A percentile compares a stretch with the other conserved stretches of the same genome.
Conservation (phyloP, 176 grass and related monocot genomes). For the Tuctoria greenei region DNA sequence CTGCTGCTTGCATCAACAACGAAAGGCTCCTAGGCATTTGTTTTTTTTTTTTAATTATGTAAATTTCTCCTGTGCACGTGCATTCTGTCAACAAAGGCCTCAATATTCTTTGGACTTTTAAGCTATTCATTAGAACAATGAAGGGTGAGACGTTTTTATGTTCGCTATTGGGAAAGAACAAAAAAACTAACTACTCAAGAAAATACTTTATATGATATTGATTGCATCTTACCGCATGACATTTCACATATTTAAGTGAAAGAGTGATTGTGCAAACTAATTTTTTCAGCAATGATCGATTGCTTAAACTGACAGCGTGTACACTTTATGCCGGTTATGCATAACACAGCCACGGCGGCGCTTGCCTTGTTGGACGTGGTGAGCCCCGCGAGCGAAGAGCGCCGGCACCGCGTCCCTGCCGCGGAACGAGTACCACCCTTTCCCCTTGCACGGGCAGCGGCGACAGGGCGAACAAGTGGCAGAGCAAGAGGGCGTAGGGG, state of each 20-base stretch:
- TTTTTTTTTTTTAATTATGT: background rate
- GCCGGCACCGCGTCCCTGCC: slow-evolving; percentile 32
- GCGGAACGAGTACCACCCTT: slow-evolving; percentile 43
- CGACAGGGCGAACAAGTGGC: slow-evolving; percentile 38
- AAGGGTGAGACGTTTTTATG: background rate
- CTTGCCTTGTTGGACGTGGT: slow-evolving; percentile 35
- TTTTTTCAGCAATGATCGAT: background rate
- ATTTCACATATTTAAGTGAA: background rate
- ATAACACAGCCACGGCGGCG: no score
- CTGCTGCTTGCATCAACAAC: background rate
- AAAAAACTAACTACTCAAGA: background rate
- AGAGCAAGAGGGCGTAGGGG: slow-evolving; percentile 22
- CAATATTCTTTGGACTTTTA: background rate
- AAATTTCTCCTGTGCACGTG: background rate
- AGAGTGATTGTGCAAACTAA: background rate
- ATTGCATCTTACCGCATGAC: background rate
- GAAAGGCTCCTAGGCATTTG: background rate
- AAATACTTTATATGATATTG: background rate
- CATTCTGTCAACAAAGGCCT: background rate
- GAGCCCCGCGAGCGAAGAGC: slow-evolving; percentile 37
- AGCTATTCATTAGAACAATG: background rate
- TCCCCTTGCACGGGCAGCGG: slow-evolving; percentile 42
- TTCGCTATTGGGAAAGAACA: background rate
- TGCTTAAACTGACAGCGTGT: background rate
- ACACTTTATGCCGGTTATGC: background rate